These are phyloP conservation scores for Apophysomyces variabilis DNA, from an alignment of 371 early-diverging fungal genomes.

Conservation along the genomic window DNA sequence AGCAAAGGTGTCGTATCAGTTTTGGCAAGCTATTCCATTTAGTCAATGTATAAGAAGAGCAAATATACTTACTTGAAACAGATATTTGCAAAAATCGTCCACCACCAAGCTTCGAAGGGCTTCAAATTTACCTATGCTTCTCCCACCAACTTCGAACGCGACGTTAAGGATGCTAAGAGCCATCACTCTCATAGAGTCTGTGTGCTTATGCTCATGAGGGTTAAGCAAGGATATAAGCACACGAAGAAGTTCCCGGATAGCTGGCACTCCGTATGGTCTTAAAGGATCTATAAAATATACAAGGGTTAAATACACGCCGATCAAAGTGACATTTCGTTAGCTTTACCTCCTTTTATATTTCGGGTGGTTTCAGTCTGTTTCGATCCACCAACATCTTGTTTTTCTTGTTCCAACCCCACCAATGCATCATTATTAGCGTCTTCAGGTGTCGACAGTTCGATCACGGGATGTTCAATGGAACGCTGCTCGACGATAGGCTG, in stretches of 20 bases:
- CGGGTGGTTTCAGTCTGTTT: neutral
- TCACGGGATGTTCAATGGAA: too few species aligned
- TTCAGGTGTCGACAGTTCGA: neutral
- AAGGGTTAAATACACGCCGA: neutral
- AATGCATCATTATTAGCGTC: slow-evolving; percentile 10
- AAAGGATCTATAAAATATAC: slow-evolving; percentile 23
- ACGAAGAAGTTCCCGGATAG: slow-evolving; percentile 87
- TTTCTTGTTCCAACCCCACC: slow-evolving; percentile 13
- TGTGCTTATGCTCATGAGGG: slow-evolving; percentile 89
- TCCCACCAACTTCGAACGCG: slow-evolving; percentile 86
- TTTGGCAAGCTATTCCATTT: slow-evolving; percentile 49
- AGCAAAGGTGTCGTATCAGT: slow-evolving; percentile 67
- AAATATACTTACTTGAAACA: slow-evolving; percentile 71
- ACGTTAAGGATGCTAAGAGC: slow-evolving; percentile 80
- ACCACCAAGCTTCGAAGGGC: slow-evolving; percentile 72
- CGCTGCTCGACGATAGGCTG: too few species aligned
- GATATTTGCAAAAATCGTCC: slow-evolving; percentile 85
- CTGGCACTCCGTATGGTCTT: slow-evolving; percentile 79
- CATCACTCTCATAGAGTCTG: slow-evolving; percentile 91
- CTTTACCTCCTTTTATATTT: slow-evolving; percentile 6
- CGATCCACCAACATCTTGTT: slow-evolving; percentile 6
- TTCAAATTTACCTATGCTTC: slow-evolving; percentile 73
- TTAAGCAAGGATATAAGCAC: slow-evolving; percentile 90
- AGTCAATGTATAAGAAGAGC: slow-evolving; percentile 9
- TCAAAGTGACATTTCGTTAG: neutral